A percentile compares a stretch with the other conserved stretches of the same genome.
Evolutionary conservation across 169 alveolate species (phyloP).

Genomic region (Cryptosporidium xiaoi): DNA sequence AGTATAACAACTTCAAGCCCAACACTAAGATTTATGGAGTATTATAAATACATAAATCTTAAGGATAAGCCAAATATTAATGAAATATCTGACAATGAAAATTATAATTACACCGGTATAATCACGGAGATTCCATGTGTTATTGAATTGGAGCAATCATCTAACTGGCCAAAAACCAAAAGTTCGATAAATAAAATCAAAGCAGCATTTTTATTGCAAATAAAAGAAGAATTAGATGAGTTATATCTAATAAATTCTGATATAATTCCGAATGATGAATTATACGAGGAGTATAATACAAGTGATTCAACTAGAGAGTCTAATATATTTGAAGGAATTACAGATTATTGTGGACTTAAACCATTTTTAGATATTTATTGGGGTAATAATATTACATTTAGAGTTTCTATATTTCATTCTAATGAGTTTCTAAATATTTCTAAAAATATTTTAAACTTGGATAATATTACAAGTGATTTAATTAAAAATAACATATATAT

Average conservation of each 20-base stretch:
- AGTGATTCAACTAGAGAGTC: neutral
- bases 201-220: conserved; percentile 47
- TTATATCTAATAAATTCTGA: conserved; percentile 22
- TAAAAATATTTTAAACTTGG: conserved; percentile 8
- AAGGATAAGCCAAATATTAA: neutral
- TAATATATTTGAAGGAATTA: neutral
- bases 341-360: neutral
- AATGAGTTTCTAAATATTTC: conserved; percentile 23
- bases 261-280: conserved; percentile 42
- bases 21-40: conserved; percentile 43
- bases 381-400: conserved; percentile 20
- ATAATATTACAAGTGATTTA: conserved; percentile 13
- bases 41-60: neutral
- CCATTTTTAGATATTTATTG: conserved; percentile 70
- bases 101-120: too few relatives aligned
- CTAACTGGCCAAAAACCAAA: conserved; percentile 60
- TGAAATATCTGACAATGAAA: neutral
- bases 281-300: neutral
- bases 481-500: conserved; percentile 16
- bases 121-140: conserved; percentile 31
- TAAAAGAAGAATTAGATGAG: conserved; percentile 46
- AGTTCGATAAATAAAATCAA: conserved; percentile 44
- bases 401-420: conserved; percentile 51
- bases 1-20: conserved; percentile 22
- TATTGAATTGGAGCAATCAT: conserved; percentile 69